Percentiles rank a stretch among this genome's conserved stretches.
Conservation (phyloP, 805 yeast species). For the Wickerhamiella siamensis region DNA sequence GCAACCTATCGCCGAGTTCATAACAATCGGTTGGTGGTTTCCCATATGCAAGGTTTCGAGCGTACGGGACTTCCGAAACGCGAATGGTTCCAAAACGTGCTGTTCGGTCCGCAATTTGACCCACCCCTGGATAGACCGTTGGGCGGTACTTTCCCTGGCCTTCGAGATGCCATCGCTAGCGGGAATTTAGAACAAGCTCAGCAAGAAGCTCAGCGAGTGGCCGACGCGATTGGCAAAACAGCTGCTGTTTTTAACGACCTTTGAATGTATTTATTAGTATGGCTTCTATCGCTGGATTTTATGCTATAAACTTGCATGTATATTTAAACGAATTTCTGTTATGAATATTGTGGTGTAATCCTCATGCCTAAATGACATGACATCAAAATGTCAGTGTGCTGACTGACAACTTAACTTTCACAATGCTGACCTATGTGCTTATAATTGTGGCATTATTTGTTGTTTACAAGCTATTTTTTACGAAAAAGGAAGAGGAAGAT, state of each 20-base stretch:
- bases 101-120: slow-evolving; percentile 55
- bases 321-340: too few relatives aligned
- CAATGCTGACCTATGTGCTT: slow-evolving; percentile 1
- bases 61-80: slow-evolving; percentile 33
- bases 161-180: slow-evolving; percentile 49
- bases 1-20: slow-evolving; percentile 65
- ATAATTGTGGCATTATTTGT: slow-evolving; percentile 3
- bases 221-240: neutral
- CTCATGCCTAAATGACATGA: too few relatives aligned
- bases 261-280: too few relatives aligned
- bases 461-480: slow-evolving; percentile 1
- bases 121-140: slow-evolving; percentile 35
- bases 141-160: slow-evolving; percentile 56
- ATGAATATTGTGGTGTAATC: too few relatives aligned
- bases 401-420: neutral
- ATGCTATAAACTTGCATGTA: too few relatives aligned
- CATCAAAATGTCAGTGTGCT: too few relatives aligned
- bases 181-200: slow-evolving; percentile 37
- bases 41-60: slow-evolving; percentile 40
- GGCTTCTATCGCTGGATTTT: too few relatives aligned
- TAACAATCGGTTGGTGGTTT: slow-evolving; percentile 49
- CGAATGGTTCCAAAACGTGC: slow-evolving; percentile 49
- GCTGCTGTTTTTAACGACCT: neutral
- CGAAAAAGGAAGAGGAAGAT: neutral
- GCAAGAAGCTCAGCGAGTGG: neutral